Percentiles rank a stretch among this genome's conserved stretches.
Evolutionary conservation across 306 rosid genomes (phyloP).

Genomic region (Senna tora): DNA sequence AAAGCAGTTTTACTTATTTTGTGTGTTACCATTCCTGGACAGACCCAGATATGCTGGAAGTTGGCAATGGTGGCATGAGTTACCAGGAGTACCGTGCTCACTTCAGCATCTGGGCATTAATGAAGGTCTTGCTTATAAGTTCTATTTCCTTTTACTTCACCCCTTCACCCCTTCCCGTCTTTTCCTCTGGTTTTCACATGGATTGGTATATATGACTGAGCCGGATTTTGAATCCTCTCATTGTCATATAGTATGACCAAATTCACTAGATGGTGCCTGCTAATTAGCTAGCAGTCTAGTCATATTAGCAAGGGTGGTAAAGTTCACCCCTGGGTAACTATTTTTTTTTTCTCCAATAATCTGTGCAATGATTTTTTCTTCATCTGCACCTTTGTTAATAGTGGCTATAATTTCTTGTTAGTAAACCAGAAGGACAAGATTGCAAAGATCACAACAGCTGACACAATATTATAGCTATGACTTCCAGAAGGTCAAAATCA

Average conservation of each 20-base stretch:
- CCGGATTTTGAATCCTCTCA: not conserved
- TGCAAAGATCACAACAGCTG: slow-evolving; percentile 5
- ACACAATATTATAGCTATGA: slow-evolving; percentile 5
- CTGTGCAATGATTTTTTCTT: slow-evolving; percentile 13
- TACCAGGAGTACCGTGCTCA: slow-evolving; percentile 87
- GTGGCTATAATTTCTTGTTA: slow-evolving; percentile 17
- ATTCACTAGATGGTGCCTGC: slow-evolving; percentile 8
- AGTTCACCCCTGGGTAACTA: slow-evolving; percentile 16
- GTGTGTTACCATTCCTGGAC: slow-evolving; percentile 34
- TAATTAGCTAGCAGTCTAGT: slow-evolving; percentile 12
- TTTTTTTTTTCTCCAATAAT: not conserved
- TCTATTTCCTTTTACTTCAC: slow-evolving; percentile 22
- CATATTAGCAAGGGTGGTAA: not conserved
- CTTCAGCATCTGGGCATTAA: slow-evolving; percentile 98
- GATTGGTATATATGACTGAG: slow-evolving; percentile 7
- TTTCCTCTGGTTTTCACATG: not conserved
- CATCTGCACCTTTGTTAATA: not conserved
- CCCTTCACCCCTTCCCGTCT: not conserved
- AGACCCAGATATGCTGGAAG: slow-evolving; percentile 99
- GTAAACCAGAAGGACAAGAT: slow-evolving; percentile 32
- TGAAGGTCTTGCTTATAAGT: slow-evolving; percentile 61
- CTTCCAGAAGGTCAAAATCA: slow-evolving; percentile 38
- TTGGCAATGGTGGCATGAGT: slow-evolving; percentile 98
- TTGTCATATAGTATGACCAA: not conserved
- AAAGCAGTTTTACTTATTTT: slow-evolving; percentile 35